Percentiles rank a stretch among this genome's conserved stretches.
phyloP scores from a whole-genome alignment of 495 filamentous ascomycete genomes.

The Aspergillus steynii region DNA sequence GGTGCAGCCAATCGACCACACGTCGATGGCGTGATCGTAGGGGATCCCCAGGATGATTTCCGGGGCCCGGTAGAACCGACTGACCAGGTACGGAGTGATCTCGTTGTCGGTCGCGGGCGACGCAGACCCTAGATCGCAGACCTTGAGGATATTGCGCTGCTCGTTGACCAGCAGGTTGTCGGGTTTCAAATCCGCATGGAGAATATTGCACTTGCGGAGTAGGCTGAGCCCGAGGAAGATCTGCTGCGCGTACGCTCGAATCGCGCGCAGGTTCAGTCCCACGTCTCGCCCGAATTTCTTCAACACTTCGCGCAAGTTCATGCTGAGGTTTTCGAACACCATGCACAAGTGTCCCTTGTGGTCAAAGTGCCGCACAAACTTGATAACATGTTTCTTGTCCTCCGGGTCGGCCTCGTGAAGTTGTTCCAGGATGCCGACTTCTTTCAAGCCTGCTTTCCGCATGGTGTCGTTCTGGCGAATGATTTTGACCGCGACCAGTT shows the following conservation, averaged over 20 bases:
- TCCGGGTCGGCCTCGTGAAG: slow-evolving; percentile 81
- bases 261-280: slow-evolving; percentile 83
- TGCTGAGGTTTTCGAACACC: slow-evolving; percentile 91
- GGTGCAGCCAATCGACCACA: slow-evolving; percentile 97
- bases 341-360: slow-evolving; percentile 95
- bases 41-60: slow-evolving; percentile 96
- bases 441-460: slow-evolving; percentile 89
- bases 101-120: slow-evolving; percentile 87
- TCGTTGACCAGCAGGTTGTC: slow-evolving; percentile 96
- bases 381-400: slow-evolving; percentile 89
- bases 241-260: slow-evolving; percentile 86
- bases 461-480: slow-evolving; percentile 93
- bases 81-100: slow-evolving; percentile 90
- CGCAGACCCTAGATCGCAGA: slow-evolving; percentile 94
- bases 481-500: slow-evolving; percentile 85
- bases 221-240: slow-evolving; percentile 87
- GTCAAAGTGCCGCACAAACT: slow-evolving; percentile 82
- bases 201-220: slow-evolving; percentile 85
- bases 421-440: slow-evolving; percentile 86
- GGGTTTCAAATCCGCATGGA: slow-evolving; percentile 95
- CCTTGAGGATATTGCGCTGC: slow-evolving; percentile 79
- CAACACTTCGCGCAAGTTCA: slow-evolving; percentile 92
- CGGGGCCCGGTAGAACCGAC: slow-evolving; percentile 94
- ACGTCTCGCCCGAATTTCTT: slow-evolving; percentile 96
- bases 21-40: slow-evolving; percentile 91